Evolutionary conservation across 345 rosid species (phyloP).

Genomic region (Moricandia moricandioides): DNA sequence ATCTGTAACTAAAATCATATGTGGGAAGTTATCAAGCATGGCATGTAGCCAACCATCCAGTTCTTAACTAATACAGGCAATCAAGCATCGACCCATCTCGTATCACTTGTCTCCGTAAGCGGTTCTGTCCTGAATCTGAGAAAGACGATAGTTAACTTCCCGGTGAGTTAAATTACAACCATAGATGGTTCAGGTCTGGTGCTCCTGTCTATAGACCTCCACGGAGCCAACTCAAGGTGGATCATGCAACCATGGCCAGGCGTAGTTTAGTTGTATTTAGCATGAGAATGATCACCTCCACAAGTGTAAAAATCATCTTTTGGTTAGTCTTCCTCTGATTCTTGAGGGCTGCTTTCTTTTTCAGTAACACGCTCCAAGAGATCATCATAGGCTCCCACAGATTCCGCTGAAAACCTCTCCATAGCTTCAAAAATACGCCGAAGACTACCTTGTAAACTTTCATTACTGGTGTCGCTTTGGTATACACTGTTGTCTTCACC

Average conservation of each 20-base stretch:
- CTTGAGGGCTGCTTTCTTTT: slow-evolving; percentile 49
- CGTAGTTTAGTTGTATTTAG: not conserved
- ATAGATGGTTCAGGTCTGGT: not conserved
- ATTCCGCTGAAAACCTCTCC: slow-evolving; percentile 70
- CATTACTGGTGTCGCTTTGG: slow-evolving; percentile 64
- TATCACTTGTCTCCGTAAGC: not conserved
- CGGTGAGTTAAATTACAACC: not conserved
- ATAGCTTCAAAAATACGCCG: slow-evolving; percentile 71
- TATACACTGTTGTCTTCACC: slow-evolving; percentile 44
- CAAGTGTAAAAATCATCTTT: not conserved
- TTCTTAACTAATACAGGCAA: not conserved
- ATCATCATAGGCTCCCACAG: slow-evolving; percentile 65
- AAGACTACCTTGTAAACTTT: slow-evolving; percentile 62
- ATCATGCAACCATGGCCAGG: slow-evolving; percentile 5
- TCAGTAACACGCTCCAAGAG: slow-evolving; percentile 65
- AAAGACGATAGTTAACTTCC: slow-evolving; percentile 5
- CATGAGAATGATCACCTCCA: slow-evolving; percentile 9
- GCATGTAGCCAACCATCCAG: slow-evolving; percentile 1
- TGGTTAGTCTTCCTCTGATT: slow-evolving; percentile 39
- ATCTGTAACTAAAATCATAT: not conserved
- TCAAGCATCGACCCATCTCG: not conserved
- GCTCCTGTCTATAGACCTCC: not conserved
- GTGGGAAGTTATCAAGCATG: slow-evolving; percentile 5
- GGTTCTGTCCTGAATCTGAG: not conserved
- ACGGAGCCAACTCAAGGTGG: not conserved